A percentile compares a stretch with the other conserved stretches of the same genome.
Conservation (phyloP, 164 flowering plant species). For the Stephania japonica region DNA sequence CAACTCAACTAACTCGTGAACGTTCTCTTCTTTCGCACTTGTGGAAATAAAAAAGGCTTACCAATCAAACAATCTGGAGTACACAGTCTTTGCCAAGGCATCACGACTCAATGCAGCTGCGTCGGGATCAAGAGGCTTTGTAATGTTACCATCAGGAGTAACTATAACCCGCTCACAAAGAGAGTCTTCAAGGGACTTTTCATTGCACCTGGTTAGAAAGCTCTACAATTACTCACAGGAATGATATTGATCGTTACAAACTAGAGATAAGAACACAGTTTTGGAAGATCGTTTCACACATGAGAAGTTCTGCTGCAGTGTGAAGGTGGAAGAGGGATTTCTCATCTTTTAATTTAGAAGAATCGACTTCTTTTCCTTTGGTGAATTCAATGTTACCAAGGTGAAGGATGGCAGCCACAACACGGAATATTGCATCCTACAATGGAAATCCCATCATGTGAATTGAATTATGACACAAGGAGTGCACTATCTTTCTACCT, state of each 20-base stretch:
- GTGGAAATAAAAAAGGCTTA: slow-evolving; percentile 18
- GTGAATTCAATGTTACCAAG: slow-evolving; percentile 67
- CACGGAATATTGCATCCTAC: slow-evolving; percentile 79
- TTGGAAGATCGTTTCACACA: slow-evolving; percentile 29
- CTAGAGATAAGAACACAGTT: neutral
- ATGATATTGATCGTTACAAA: neutral
- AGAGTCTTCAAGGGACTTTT: slow-evolving; percentile 58
- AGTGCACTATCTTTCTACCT: neutral
- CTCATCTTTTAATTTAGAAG: slow-evolving; percentile 64
- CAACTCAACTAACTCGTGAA: neutral
- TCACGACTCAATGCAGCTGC: slow-evolving; percentile 62
- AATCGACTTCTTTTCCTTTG: slow-evolving; percentile 72
- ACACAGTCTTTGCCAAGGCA: slow-evolving; percentile 72
- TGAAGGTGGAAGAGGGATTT: slow-evolving; percentile 59
- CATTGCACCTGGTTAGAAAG: slow-evolving; percentile 52
- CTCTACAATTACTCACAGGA: slow-evolving; percentile 1
- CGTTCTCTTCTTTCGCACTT: neutral
- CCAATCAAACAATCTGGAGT: slow-evolving; percentile 85
- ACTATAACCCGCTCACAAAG: slow-evolving; percentile 78
- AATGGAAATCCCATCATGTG: slow-evolving; percentile 8
- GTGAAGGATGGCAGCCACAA: slow-evolving; percentile 81
- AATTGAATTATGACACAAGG: neutral
- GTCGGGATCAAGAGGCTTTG: slow-evolving; percentile 65
- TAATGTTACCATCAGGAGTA: slow-evolving; percentile 77
- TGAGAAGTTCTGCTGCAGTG: slow-evolving; percentile 73